Evolutionary conservation across 768 basidiomycete genomes (phyloP).

Genomic region (Tricholoma sp.): DNA sequence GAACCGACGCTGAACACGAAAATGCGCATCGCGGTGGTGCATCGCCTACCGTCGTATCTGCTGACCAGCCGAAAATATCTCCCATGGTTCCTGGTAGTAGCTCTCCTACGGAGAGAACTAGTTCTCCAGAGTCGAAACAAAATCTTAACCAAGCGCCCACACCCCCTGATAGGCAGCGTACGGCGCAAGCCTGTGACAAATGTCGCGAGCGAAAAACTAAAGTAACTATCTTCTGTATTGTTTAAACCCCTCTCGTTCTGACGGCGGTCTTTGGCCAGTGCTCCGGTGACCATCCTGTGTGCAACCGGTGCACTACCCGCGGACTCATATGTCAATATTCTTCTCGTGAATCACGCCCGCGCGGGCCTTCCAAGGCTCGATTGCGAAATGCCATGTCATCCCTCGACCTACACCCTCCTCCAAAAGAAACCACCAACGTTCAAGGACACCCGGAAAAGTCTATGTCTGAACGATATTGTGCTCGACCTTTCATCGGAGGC

Average conservation of each 20-base stretch:
- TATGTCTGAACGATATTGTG: slow-evolving; percentile 1
- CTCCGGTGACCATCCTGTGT: slow-evolving; percentile 52
- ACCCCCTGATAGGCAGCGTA: slow-evolving; percentile 34
- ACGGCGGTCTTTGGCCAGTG: slow-evolving; percentile 30
- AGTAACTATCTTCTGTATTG: slow-evolving; percentile 23
- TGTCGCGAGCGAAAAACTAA: slow-evolving; percentile 57
- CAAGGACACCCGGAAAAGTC: neutral
- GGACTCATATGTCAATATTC: slow-evolving; percentile 51
- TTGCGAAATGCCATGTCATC: slow-evolving; percentile 21
- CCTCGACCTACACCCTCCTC: slow-evolving; percentile 15
- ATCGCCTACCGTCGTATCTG: slow-evolving; percentile 2
- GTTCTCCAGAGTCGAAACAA: slow-evolving; percentile 12
- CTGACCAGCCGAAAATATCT: slow-evolving; percentile 4
- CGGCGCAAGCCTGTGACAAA: slow-evolving; percentile 51
- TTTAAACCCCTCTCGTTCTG: neutral
- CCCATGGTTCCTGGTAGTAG: slow-evolving; percentile 5
- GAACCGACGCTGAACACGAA: slow-evolving; percentile 10
- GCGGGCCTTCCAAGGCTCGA: slow-evolving; percentile 26
- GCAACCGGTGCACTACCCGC: slow-evolving; percentile 43
- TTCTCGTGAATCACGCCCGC: slow-evolving; percentile 29
- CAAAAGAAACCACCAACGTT: slow-evolving; percentile 2
- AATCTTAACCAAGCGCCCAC: slow-evolving; percentile 8
- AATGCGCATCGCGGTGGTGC: slow-evolving; percentile 3
- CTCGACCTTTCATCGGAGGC: slow-evolving; percentile 4
- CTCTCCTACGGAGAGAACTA: slow-evolving; percentile 7